Percentiles rank a stretch among this genome's conserved stretches.
phyloP scores from a whole-genome alignment of 2,329 filamentous ascomycete species.

The Microcyclosporella mali region DNA sequence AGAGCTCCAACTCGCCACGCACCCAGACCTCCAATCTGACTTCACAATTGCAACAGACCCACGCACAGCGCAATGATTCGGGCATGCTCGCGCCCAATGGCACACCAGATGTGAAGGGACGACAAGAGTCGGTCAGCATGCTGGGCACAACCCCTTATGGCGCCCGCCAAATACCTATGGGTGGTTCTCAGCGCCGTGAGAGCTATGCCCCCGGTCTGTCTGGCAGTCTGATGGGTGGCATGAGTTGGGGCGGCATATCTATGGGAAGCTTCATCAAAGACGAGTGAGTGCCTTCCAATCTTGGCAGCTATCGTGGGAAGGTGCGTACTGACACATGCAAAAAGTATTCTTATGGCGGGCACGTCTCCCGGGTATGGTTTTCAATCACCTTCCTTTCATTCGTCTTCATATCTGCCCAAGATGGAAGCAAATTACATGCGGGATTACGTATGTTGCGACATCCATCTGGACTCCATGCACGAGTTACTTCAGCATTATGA shows the following conservation, averaged over 20 bases:
- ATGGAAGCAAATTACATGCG: slow-evolving; percentile 91
- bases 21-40: slow-evolving; percentile 59
- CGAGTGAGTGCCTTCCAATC: slow-evolving; percentile 65
- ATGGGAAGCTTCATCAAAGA: slow-evolving; percentile 96
- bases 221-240: slow-evolving; percentile 63
- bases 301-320: neutral
- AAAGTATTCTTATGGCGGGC: slow-evolving; percentile 87
- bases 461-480: slow-evolving; percentile 83
- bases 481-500: slow-evolving; percentile 96
- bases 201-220: slow-evolving; percentile 46
- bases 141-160: slow-evolving; percentile 49
- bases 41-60: slow-evolving; percentile 50
- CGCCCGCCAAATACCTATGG: slow-evolving; percentile 56
- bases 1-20: slow-evolving; percentile 53
- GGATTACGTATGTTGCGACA: slow-evolving; percentile 92
- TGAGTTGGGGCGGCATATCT: slow-evolving; percentile 96
- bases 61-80: slow-evolving; percentile 33
- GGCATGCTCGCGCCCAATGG: slow-evolving; percentile 6
- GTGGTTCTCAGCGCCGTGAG: slow-evolving; percentile 47
- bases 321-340: slow-evolving; percentile 11
- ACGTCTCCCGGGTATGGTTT: slow-evolving; percentile 87
- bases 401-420: slow-evolving; percentile 25
- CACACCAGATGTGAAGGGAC: slow-evolving; percentile 31
- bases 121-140: slow-evolving; percentile 51
- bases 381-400: slow-evolving; percentile 84